Evolutionary conservation across 2,329 filamentous ascomycete species (phyloP).

Genomic region (Ophiostoma sp.): DNA sequence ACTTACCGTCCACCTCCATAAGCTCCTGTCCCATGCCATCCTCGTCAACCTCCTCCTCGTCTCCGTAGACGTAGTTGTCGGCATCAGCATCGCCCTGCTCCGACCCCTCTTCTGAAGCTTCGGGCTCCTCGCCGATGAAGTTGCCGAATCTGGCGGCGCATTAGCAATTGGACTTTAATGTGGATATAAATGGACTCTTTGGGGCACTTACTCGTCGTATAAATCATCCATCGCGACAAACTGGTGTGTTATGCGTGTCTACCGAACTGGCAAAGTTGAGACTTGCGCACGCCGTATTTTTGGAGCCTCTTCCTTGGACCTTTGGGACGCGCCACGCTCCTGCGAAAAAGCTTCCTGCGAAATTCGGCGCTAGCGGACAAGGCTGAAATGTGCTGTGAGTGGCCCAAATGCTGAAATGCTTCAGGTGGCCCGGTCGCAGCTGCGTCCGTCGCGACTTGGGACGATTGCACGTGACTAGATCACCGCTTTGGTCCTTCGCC

Average conservation of each 20-base stretch:
- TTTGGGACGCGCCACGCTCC: slow-evolving; percentile 20
- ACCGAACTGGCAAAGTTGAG: not conserved
- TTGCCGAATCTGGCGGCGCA: slow-evolving; percentile 76
- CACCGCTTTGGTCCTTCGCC: not conserved
- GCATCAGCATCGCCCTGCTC: slow-evolving; percentile 68
- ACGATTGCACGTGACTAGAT: not conserved
- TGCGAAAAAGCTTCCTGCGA: slow-evolving; percentile 24
- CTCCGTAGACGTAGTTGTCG: slow-evolving; percentile 78
- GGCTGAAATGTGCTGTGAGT: slow-evolving; percentile 25
- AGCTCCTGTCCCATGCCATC: slow-evolving; percentile 73
- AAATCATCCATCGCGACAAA: slow-evolving; percentile 73
- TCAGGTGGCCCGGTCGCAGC: no score
- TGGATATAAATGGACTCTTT: not conserved
- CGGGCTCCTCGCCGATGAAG: slow-evolving; percentile 89
- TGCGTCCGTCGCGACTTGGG: not conserved
- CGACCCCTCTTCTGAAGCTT: slow-evolving; percentile 83
- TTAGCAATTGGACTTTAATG: slow-evolving; percentile 31
- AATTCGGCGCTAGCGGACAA: slow-evolving; percentile 23
- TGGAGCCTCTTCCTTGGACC: slow-evolving; percentile 7
- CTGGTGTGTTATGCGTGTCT: not conserved
- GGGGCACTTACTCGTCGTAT: slow-evolving; percentile 76
- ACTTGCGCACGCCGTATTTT: slow-evolving; percentile 12
- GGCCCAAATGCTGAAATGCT: not conserved
- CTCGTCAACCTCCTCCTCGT: slow-evolving; percentile 64
- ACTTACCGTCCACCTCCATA: slow-evolving; percentile 85